Evolutionary conservation across 106 monocot genomes (phyloP), one percentile per base, ranked within the genome.

Genomic region (Hemerocallis citrina): DNA sequence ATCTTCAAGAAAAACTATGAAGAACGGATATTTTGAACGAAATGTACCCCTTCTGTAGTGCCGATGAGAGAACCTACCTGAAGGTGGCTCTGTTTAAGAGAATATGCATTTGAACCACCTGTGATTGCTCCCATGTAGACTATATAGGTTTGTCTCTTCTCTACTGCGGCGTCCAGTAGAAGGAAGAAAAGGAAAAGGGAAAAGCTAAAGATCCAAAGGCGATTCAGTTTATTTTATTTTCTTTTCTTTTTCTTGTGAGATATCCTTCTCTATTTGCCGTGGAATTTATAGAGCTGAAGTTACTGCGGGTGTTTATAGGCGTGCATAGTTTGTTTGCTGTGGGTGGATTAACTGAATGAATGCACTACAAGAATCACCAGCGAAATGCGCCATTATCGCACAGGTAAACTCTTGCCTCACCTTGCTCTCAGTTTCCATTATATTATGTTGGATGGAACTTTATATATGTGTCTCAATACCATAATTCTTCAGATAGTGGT

Each of bases 41-140:
- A n/a, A n/a, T n/a, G 27, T n/a, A 86, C 86, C 78, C 73, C 31
- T 57, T 61, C 1, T n/a, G n/a, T n/a, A 79, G 27, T 13, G 83
- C 77, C 7, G 83, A 77, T 40, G 70, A 34, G 3, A 88, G 70
- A 46, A 88, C 70, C n/a, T n/a, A n/a, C n/a, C 25, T 68, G 72
- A 25, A 76, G 55, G 35, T 88, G 82, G n/a, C 14, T 75, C 28
- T 64, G 62, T 35, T 41, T 63, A 2, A 86, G 24, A 32, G 64
- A 21, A 34, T 60, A 17, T 8, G 35, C 67, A 22, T 74, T 71
- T 3, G 77, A 49, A 31, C 57, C 58, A n/a, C 2, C 31, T 0
- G 81, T 74, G 9, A 71, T 55, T 35, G 72, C 78, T 17, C 86
- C 86, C 81, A 81, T 72, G 61, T 86, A 86, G 28, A 81, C 78